Conservation (phyloP, 2,329 filamentous ascomycete species). For the Fusarium neocosmosporiellum region DNA sequence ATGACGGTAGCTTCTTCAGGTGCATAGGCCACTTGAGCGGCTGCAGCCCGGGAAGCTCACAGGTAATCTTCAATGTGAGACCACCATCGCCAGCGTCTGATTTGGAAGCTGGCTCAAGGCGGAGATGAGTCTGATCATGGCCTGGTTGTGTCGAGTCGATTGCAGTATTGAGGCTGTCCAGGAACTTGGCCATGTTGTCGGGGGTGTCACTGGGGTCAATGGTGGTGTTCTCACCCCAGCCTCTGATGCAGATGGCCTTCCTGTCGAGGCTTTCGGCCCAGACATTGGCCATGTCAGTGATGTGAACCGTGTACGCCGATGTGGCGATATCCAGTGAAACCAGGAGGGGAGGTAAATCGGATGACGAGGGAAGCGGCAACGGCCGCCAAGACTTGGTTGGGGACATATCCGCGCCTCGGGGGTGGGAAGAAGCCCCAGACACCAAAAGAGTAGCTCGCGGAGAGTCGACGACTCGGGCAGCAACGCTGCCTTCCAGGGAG, state of each 20-base stretch:
- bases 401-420: slow-evolving; percentile 43
- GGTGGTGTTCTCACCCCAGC: slow-evolving; percentile 70
- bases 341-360: slow-evolving; percentile 68
- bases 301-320: slow-evolving; percentile 70
- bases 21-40: slow-evolving; percentile 74
- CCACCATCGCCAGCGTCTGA: slow-evolving; percentile 54
- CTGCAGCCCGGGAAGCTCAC: slow-evolving; percentile 71
- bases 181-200: slow-evolving; percentile 74
- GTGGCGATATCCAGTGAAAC: slow-evolving; percentile 67
- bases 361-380: slow-evolving; percentile 55
- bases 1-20: slow-evolving; percentile 59
- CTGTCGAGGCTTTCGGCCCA: slow-evolving; percentile 76
- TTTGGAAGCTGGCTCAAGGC: slow-evolving; percentile 50
- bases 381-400: slow-evolving; percentile 57
- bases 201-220: slow-evolving; percentile 79
- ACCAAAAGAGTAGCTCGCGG: neutral
- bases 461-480: neutral
- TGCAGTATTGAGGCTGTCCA: slow-evolving; percentile 69
- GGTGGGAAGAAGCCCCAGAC: neutral
- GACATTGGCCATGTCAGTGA: slow-evolving; percentile 80
- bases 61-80: slow-evolving; percentile 65
- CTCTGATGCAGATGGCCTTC: slow-evolving; percentile 71
- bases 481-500: neutral
- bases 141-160: slow-evolving; percentile 59
- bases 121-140: slow-evolving; percentile 58